Evolutionary conservation across 345 rosid genomes (phyloP).

Genomic region (Fremontodendron californicum): DNA sequence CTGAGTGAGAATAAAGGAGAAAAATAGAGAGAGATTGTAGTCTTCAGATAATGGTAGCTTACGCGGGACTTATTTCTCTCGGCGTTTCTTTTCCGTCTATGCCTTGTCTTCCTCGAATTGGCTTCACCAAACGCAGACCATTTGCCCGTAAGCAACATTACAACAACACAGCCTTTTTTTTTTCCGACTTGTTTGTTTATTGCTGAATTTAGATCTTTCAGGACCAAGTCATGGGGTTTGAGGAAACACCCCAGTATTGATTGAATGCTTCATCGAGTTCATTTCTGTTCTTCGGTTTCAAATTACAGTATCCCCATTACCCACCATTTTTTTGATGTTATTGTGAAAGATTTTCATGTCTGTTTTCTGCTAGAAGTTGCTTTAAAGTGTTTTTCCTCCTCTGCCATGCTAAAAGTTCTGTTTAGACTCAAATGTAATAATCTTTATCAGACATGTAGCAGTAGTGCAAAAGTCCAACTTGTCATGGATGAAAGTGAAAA

Average conservation of each 20-base stretch:
- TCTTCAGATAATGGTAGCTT: constrained; percentile 29
- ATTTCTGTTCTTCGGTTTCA: background rate
- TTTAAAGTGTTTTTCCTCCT: background rate
- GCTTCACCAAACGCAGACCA: constrained; percentile 36
- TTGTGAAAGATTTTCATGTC: background rate
- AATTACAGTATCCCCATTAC: background rate
- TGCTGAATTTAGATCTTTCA: background rate
- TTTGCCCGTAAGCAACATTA: constrained; percentile 43
- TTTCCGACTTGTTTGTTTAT: background rate
- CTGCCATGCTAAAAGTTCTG: background rate
- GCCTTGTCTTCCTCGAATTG: constrained; percentile 32
- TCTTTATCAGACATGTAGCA: background rate
- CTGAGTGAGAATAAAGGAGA: background rate
- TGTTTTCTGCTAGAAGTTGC: constrained; percentile 3
- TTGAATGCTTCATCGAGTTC: background rate
- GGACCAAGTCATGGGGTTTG: background rate
- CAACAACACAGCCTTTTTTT: background rate
- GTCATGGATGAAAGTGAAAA: background rate
- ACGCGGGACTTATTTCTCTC: constrained; percentile 38
- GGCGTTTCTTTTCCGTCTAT: constrained; percentile 32
- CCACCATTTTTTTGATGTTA: background rate
- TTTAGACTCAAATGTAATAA: background rate
- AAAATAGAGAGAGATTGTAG: background rate
- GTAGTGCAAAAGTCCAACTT: background rate
- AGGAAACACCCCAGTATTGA: background rate